A percentile compares a stretch with the other conserved stretches of the same genome.
Conservation (phyloP, 805 yeast genomes). For the Metschnikowia aberdeeniae region DNA sequence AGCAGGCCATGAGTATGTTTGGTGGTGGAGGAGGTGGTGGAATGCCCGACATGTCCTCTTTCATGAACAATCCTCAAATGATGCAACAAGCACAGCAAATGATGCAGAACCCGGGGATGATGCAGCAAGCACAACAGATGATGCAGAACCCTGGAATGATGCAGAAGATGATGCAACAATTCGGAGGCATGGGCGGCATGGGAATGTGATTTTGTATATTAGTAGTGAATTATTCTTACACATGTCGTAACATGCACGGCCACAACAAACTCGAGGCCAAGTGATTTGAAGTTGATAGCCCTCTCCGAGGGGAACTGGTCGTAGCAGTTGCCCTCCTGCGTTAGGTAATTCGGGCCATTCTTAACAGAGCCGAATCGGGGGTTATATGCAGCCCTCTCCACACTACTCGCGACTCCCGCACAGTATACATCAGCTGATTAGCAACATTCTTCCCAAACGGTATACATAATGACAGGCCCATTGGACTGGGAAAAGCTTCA, state of each 20-base stretch:
- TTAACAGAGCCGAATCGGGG: no score
- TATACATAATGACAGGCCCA: background rate
- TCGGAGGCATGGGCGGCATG: constrained; percentile 39
- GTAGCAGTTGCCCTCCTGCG: no score
- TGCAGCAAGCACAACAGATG: constrained; percentile 43
- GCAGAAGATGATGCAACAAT: constrained; percentile 66
- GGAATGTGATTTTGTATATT: constrained; percentile 3
- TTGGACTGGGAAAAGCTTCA: constrained; percentile 14
- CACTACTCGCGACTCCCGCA: background rate
- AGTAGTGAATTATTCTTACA: background rate
- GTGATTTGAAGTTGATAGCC: no score
- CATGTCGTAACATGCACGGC: no score
- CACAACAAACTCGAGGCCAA: no score
- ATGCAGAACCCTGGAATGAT: constrained; percentile 63
- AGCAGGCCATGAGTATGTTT: constrained; percentile 61
- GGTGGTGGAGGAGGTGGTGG: constrained; percentile 49
- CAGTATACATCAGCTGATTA: background rate
- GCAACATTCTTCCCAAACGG: background rate
- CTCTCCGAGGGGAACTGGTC: no score
- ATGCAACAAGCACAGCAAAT: constrained; percentile 45
- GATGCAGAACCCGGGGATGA: constrained; percentile 42
- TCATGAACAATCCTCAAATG: constrained; percentile 50
- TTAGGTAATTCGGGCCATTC: no score
- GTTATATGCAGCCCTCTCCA: background rate
- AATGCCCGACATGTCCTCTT: constrained; percentile 35